These are phyloP conservation scores for Sporobolomyces pararoseus DNA, from an alignment of 768 basidiomycete species.

Conservation along the genomic window DNA sequence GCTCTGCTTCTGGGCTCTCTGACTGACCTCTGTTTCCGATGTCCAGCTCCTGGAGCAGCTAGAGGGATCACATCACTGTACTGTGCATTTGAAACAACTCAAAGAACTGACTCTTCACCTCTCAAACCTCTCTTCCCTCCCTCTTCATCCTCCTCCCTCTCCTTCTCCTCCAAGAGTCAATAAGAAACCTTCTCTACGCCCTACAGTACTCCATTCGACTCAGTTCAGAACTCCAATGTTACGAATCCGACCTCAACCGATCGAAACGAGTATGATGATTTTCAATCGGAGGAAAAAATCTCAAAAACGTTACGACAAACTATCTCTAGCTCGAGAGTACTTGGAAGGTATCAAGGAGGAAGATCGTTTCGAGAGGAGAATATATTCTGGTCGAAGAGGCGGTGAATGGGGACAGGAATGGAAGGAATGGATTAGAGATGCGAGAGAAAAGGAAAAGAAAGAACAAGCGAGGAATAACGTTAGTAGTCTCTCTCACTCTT, in stretches of 20 bases:
- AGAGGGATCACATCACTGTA: constrained; percentile 7
- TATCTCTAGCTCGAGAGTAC: constrained; percentile 3
- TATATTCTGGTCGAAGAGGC: too few species aligned
- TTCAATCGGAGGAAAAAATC: constrained; percentile 53
- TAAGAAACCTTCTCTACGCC: neutral
- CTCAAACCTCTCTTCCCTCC: neutral
- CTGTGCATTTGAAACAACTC: neutral
- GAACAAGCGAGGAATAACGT: constrained; percentile 21
- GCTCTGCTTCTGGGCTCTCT: neutral
- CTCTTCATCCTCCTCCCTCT: neutral
- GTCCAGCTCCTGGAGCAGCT: too few species aligned
- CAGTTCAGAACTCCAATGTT: constrained; percentile 68
- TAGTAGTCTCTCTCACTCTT: neutral
- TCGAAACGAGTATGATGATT: constrained; percentile 68
- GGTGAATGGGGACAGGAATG: constrained; percentile 11
- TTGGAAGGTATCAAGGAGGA: neutral
- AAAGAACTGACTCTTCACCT: neutral
- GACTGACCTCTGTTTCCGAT: too few species aligned
- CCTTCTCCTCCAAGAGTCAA: neutral
- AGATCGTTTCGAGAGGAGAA: neutral
- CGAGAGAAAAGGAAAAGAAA: neutral
- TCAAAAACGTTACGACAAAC: constrained; percentile 53
- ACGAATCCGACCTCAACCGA: constrained; percentile 73
- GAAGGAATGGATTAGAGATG: neutral
- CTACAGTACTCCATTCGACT: constrained; percentile 60